Base-by-base conservation (phyloP, 257 asterid species). In the Thymus quinquecostatus region DNA sequence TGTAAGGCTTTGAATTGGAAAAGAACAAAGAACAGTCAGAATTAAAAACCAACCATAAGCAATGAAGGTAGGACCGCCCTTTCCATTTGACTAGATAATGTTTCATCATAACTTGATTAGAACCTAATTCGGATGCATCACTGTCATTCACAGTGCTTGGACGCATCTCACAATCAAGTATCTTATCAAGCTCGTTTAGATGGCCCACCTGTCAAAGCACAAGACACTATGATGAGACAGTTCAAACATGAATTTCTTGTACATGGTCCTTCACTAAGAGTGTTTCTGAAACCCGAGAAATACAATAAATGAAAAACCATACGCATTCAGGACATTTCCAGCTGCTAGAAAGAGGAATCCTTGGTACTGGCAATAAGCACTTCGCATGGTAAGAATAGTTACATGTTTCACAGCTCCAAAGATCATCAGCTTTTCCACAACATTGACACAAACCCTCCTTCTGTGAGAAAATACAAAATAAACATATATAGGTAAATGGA, bases 291-390 rank as follows among this genome's bases (percentile, higher is more conserved):
- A 65, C 30, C 45, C 45, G 32, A 64, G 47, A 64, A 12, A 43
- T 10, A 63, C 21, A 3, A 6, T 21, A 38, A 41, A 45, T 32
- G 69, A 48, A 70, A 71, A 63, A 61, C 76, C 98, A 14, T 95
- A 95, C 99, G 78, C 99, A 95, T 82, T 85, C 95, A 62, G 99
- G 98, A 76, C 99, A 95, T 77, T 77, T 85, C 99, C 99, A 95
- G 83, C 72, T 75, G 80, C 78, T 71, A 32, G 99, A 96, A 66
- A 71, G 77, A 76, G 96, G 92, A 78, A 82, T 85, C 77, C 78
- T 88, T 62, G 84, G 57, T 0, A 82, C 85, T 8, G 96, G 98
- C 69, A 88, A 75, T 78, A 95, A 86, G 78, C 99, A 95, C 64
- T 81, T 88, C 9, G 85, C 94, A 78, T 95, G 99, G 85, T 82